phyloP scores from a whole-genome alignment of 257 asterid genomes.

The Striga asiatica region DNA sequence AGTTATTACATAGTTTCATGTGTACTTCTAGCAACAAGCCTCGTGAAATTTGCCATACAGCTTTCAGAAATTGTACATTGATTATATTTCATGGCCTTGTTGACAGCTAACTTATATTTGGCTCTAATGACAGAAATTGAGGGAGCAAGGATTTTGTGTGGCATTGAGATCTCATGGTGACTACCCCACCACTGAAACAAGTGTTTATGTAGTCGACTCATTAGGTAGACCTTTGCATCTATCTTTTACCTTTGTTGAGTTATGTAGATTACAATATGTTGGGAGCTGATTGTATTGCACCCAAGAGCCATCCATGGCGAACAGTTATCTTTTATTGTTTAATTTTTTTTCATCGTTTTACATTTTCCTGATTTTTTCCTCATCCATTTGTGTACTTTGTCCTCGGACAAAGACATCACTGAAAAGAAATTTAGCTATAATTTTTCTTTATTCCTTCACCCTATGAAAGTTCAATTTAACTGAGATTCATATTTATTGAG shows the following conservation, averaged over 20 bases:
- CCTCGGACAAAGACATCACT: neutral
- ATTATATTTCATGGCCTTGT: neutral
- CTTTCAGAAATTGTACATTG: neutral
- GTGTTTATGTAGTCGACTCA: slow-evolving; percentile 35
- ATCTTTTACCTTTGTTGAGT: neutral
- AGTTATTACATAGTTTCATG: too few species aligned
- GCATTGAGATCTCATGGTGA: slow-evolving; percentile 41
- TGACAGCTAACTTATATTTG: slow-evolving; percentile 10
- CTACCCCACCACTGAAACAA: slow-evolving; percentile 25
- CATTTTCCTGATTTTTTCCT: too few species aligned
- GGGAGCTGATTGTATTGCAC: neutral
- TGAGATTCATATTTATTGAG: neutral
- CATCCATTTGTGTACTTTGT: neutral
- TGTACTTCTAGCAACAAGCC: too few species aligned
- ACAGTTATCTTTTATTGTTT: neutral
- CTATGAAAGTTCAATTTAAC: too few species aligned
- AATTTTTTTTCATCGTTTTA: neutral
- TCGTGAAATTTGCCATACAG: too few species aligned
- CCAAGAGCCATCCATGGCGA: neutral
- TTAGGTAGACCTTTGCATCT: slow-evolving; percentile 26
- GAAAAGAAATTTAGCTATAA: neutral
- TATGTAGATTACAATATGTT: neutral
- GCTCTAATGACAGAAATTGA: slow-evolving; percentile 30
- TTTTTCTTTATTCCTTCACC: too few species aligned
- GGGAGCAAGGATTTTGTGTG: slow-evolving; percentile 31